Conservation (phyloP, 345 rosid genomes). For the Acer negundo region DNA sequence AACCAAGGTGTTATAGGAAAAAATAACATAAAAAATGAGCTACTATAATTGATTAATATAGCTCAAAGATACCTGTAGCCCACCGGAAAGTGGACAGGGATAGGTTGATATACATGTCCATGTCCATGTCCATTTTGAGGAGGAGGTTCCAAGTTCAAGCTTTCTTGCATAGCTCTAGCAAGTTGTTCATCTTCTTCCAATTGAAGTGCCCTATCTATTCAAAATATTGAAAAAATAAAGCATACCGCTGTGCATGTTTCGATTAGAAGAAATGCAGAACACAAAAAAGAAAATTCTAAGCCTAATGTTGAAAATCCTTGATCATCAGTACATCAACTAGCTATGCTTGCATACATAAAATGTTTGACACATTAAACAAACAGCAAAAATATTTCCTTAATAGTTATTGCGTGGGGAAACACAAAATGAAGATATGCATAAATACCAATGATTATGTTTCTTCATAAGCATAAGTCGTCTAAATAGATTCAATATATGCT, state of each 20-base stretch:
- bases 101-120: slow-evolving; percentile 32
- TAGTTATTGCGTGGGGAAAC: background rate
- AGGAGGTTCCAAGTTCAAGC: slow-evolving; percentile 67
- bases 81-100: slow-evolving; percentile 53
- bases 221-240: slow-evolving; percentile 26
- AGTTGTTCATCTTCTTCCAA: slow-evolving; percentile 90
- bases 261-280: slow-evolving; percentile 9
- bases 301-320: background rate
- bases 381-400: background rate
- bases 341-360: background rate
- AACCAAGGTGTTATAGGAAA: background rate
- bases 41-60: slow-evolving; percentile 9
- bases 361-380: background rate
- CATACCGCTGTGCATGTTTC: slow-evolving; percentile 18
- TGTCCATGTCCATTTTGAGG: slow-evolving; percentile 40
- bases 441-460: background rate
- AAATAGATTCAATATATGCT: background rate
- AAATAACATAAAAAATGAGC: background rate
- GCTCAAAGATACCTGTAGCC: slow-evolving; percentile 67
- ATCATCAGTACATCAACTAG: background rate
- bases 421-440: background rate
- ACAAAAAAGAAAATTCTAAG: background rate
- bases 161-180: slow-evolving; percentile 90
- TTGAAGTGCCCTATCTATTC: slow-evolving; percentile 52
- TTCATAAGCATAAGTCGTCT: background rate